These are phyloP conservation scores for Boechera stricta DNA, from an alignment of 345 rosid species.

Conservation along the genomic window DNA sequence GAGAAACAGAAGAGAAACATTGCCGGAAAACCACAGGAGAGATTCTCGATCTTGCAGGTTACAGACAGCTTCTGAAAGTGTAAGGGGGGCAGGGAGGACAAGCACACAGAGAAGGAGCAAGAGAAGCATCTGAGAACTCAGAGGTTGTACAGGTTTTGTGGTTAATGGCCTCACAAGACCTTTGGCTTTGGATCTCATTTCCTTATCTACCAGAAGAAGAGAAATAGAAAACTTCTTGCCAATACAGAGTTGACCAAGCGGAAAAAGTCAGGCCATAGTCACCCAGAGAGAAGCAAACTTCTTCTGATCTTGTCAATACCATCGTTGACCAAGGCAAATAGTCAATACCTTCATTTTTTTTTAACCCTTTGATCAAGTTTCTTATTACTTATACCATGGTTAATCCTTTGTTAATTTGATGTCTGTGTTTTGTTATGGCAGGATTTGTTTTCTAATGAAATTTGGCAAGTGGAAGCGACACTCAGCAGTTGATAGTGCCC, in stretches of 20 bases:
- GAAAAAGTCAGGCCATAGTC: background rate
- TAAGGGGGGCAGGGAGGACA: conserved; percentile 13
- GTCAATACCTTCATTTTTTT: background rate
- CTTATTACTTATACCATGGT: too few species aligned
- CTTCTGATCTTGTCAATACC: background rate
- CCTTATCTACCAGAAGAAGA: background rate
- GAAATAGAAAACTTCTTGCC: background rate
- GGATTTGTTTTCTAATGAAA: background rate
- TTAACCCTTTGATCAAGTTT: too few species aligned
- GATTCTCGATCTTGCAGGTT: conserved; percentile 52
- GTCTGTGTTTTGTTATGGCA: background rate
- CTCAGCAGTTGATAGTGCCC: background rate
- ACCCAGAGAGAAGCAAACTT: background rate
- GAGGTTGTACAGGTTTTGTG: background rate
- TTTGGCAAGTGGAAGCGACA: background rate
- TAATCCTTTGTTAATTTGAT: too few species aligned
- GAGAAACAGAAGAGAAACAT: conserved; percentile 41
- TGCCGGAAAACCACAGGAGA: conserved; percentile 52
- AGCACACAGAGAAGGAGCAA: conserved; percentile 29
- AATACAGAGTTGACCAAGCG: background rate
- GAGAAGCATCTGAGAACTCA: background rate
- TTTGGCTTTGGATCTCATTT: conserved; percentile 13
- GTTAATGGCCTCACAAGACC: background rate
- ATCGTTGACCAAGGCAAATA: background rate
- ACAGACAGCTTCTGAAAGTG: conserved; percentile 47